Base-by-base conservation (phyloP, 2,329 filamentous ascomycete species). In the Sarocladium kiliense region DNA sequence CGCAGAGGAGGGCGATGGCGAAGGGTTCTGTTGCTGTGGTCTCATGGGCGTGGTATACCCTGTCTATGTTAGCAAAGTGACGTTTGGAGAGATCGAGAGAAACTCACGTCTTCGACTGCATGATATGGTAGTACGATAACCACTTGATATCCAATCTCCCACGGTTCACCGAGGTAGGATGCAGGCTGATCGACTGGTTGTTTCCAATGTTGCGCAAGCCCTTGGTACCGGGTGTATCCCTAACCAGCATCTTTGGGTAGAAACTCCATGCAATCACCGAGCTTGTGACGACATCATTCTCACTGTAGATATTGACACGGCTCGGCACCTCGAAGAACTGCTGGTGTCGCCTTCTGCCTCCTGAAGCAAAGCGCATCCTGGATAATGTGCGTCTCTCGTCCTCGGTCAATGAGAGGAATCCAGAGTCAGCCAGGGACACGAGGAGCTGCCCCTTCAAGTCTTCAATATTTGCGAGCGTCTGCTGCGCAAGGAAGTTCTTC, bases 61-160 rank as follows among this genome's bases (percentile, higher is more conserved):
- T 86, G 53, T 75, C 6, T 42, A 32, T n/a, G 50, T 61, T 53
- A 65, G 56, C 50, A 53, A 19, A 19, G 30, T 19, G 18, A 9
- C 11, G 19, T 7, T 30, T 14, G 27, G 7, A 25, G 10, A 23
- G 7, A 6, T 34, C 6, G 32, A 6, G 7, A 3, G 5, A 51
- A 25, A 77, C 75, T 80, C 81, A 80, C 86, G 89, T 74, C 76
- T 87, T 91, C 2, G 88, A 88, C 69, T 97, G 92, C 90, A 97
- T 96, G 60, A 97, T 96, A 68, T 96, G 89, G 73, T 97, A 97
- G 69, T 96, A 99, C 1, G 89, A 94, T 44, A 99, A 75, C 85
- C 90, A 97, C 65, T 85, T 87, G 37, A 91, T 74, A 39, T 85
- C 82, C 47, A 77, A 74, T 57, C 76, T 77, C 7, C 78, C 81